These are phyloP conservation scores for Lycium ferocissimum DNA, from an alignment of 257 asterid species.

Conservation along the genomic window DNA sequence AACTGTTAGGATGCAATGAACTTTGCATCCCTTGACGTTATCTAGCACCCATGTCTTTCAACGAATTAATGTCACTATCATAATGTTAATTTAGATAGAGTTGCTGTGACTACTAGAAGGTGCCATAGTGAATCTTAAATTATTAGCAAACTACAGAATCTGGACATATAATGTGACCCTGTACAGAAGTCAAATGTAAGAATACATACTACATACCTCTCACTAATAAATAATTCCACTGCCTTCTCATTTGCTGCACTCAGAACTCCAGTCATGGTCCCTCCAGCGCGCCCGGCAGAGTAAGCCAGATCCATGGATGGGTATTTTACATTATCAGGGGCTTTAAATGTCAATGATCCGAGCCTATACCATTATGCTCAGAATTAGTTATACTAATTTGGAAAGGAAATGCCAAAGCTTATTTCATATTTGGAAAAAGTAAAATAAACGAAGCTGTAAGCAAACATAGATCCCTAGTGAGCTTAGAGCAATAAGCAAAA, in stretches of 20 bases:
- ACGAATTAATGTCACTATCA: not conserved
- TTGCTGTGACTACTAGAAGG: not conserved
- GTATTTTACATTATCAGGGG: conserved; percentile 91
- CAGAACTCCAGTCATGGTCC: conserved; percentile 98
- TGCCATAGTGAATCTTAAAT: not conserved
- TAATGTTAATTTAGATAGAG: too few species aligned
- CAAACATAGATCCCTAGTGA: not conserved
- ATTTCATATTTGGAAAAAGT: not conserved
- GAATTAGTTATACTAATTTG: conserved; percentile 1
- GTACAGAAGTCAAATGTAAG: conserved; percentile 10
- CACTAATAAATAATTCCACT: conserved; percentile 89
- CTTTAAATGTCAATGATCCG: conserved; percentile 80
- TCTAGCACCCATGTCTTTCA: not conserved
- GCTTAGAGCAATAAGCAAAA: not conserved
- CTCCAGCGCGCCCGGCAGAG: conserved; percentile 98
- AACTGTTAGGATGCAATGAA: not conserved
- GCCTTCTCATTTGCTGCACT: conserved; percentile 99
- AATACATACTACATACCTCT: conserved; percentile 57
- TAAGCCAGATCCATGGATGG: conserved; percentile 98
- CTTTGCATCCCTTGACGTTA: not conserved
- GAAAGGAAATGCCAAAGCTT: not conserved
- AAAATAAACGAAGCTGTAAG: not conserved
- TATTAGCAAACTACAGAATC: not conserved
- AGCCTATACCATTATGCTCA: conserved; percentile 58
- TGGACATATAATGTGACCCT: not conserved